Percentiles rank a stretch among this genome's conserved stretches.
Evolutionary conservation across 805 yeast species (phyloP).

Genomic region (Lachancea fermentati): DNA sequence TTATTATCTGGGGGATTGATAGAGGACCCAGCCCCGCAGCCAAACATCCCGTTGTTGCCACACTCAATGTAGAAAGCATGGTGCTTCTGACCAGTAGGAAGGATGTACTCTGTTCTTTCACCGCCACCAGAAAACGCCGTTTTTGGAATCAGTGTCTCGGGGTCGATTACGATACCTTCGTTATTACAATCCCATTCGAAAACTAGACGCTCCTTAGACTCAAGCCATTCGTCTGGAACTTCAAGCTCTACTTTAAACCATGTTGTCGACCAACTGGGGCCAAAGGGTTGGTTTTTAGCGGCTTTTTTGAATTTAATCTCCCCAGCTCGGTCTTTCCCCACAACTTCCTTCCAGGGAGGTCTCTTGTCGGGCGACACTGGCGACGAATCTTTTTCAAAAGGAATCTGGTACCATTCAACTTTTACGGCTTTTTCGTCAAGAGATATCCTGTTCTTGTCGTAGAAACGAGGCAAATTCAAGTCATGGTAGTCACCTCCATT

Average conservation of each 20-base stretch:
- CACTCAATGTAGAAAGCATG: constrained; percentile 78
- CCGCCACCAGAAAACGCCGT: constrained; percentile 88
- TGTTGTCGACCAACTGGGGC: constrained; percentile 96
- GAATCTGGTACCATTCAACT: constrained; percentile 67
- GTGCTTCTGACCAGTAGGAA: constrained; percentile 52
- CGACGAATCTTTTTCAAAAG: constrained; percentile 43
- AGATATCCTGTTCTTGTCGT: constrained; percentile 51
- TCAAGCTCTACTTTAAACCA: constrained; percentile 74
- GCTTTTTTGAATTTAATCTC: constrained; percentile 46
- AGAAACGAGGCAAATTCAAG: constrained; percentile 77
- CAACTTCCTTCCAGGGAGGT: constrained; percentile 31
- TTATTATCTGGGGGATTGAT: constrained; percentile 69
- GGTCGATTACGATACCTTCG: constrained; percentile 76
- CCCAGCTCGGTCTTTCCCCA: constrained; percentile 21
- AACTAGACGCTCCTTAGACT: constrained; percentile 46
- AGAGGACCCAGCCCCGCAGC: constrained; percentile 55
- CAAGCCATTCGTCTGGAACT: constrained; percentile 51
- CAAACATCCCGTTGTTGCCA: constrained; percentile 94
- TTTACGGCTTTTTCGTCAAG: constrained; percentile 43
- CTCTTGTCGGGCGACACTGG: constrained; percentile 33
- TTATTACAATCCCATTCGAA: constrained; percentile 82
- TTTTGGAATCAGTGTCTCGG: constrained; percentile 54
- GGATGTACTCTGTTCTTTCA: constrained; percentile 66
- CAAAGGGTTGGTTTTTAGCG: constrained; percentile 68
- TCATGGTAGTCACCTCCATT: constrained; percentile 71